phyloP scores from a whole-genome alignment of 208 protist species.

The Acanthamoeba royreba region DNA sequence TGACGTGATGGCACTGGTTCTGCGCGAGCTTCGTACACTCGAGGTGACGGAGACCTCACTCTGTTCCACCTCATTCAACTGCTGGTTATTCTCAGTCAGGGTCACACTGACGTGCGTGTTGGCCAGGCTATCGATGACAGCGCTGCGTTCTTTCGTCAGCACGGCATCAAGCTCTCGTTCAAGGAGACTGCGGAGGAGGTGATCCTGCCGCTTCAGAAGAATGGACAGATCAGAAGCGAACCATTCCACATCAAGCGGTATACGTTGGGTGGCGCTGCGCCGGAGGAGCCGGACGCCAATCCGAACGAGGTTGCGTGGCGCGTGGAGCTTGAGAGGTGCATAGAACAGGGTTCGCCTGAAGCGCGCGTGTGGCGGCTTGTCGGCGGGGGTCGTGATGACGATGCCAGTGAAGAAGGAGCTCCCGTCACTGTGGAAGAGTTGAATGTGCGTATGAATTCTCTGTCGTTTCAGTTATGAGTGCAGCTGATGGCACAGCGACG shows the following conservation, averaged over 20 bases:
- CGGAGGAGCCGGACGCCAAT: background rate
- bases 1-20: background rate
- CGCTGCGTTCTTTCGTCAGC: background rate
- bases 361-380: slow-evolving; percentile 26
- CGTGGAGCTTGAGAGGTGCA: background rate
- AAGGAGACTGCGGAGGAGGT: background rate
- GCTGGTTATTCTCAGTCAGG: background rate
- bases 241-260: background rate
- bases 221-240: background rate
- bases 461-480: no score
- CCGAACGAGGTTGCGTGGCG: background rate
- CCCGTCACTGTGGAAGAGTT: background rate
- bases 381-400: background rate
- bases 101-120: background rate
- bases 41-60: background rate
- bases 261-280: background rate
- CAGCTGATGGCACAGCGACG: no score
- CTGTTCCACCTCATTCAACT: background rate
- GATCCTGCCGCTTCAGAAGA: background rate
- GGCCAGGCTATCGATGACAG: slow-evolving; percentile 10
- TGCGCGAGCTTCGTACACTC: background rate
- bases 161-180: background rate
- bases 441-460: background rate
- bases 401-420: background rate
- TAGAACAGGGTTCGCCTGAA: background rate